phyloP scores from a whole-genome alignment of 2,329 filamentous ascomycete species.

The Corniculantispora saksenae region DNA sequence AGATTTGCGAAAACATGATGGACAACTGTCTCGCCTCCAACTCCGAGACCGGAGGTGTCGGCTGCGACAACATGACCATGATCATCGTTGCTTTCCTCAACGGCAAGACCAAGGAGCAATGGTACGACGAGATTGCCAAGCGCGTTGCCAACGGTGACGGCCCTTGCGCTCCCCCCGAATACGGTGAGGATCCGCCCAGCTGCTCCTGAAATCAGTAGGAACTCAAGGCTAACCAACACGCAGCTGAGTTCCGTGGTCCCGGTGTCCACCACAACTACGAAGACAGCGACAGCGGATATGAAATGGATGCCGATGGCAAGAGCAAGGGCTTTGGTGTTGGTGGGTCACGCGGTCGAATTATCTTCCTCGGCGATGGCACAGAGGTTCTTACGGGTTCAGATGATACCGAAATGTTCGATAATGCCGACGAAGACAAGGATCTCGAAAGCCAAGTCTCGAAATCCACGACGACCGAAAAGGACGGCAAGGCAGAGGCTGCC shows the following conservation, averaged over 20 bases:
- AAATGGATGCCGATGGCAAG: constrained; percentile 70
- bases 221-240: constrained; percentile 27
- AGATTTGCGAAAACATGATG: constrained; percentile 99
- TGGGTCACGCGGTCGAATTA: constrained; percentile 82
- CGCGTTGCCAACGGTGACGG: constrained; percentile 95
- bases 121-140: constrained; percentile 94
- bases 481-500: constrained; percentile 22
- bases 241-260: constrained; percentile 83
- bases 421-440: constrained; percentile 81
- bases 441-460: constrained; percentile 81
- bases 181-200: constrained; percentile 69
- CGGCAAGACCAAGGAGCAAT: constrained; percentile 93
- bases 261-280: constrained; percentile 82
- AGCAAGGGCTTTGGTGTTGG: constrained; percentile 63
- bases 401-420: constrained; percentile 92
- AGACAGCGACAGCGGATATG: constrained; percentile 76
- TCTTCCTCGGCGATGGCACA: constrained; percentile 92
- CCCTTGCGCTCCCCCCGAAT: constrained; percentile 97
- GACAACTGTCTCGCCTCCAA: constrained; percentile 98
- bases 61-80: constrained; percentile 99
- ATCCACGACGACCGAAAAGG: constrained; percentile 32
- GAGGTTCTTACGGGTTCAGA: constrained; percentile 87
- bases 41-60: constrained; percentile 95
- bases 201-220: too few relatives aligned
- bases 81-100: constrained; percentile 83